A percentile compares a stretch with the other conserved stretches of the same genome.
These are phyloP conservation scores for Elsinoe necatrix DNA, from an alignment of 2,329 filamentous ascomycete genomes.

Conservation along the genomic window DNA sequence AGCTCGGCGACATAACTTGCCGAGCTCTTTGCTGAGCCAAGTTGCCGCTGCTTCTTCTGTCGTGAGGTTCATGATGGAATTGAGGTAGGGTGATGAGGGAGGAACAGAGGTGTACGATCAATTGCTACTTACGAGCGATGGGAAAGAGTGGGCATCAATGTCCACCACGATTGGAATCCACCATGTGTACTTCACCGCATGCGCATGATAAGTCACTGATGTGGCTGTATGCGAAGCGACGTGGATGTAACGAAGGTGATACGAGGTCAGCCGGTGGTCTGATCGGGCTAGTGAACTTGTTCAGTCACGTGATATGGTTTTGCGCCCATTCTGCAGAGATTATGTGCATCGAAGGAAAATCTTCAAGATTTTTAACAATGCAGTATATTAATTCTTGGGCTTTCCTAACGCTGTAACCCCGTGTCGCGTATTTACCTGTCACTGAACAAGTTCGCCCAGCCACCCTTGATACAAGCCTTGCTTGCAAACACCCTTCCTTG, in stretches of 20 bases:
- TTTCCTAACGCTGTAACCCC: too few species aligned
- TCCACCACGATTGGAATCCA: too few species aligned
- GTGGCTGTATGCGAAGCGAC: background rate
- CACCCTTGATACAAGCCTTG: slow-evolving; percentile 9
- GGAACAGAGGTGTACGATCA: background rate
- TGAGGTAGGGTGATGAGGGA: background rate
- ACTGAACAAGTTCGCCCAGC: slow-evolving; percentile 17
- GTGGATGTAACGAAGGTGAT: too few species aligned
- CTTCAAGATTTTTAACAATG: too few species aligned
- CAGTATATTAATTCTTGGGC: too few species aligned
- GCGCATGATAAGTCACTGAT: background rate
- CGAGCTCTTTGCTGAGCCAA: background rate
- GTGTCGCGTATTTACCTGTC: background rate
- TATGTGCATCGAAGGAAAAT: background rate
- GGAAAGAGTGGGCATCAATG: too few species aligned
- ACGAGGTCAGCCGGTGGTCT: background rate
- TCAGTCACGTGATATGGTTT: background rate
- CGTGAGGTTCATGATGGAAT: background rate
- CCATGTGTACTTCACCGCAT: too few species aligned
- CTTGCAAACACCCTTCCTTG: slow-evolving; percentile 18
- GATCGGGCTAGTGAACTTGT: background rate
- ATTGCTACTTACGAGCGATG: background rate
- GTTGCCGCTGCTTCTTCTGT: background rate
- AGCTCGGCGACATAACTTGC: background rate
- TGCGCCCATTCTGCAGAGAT: background rate